Base-by-base conservation (phyloP, 495 filamentous ascomycete species). In the Thermothielavioides terrestris region DNA sequence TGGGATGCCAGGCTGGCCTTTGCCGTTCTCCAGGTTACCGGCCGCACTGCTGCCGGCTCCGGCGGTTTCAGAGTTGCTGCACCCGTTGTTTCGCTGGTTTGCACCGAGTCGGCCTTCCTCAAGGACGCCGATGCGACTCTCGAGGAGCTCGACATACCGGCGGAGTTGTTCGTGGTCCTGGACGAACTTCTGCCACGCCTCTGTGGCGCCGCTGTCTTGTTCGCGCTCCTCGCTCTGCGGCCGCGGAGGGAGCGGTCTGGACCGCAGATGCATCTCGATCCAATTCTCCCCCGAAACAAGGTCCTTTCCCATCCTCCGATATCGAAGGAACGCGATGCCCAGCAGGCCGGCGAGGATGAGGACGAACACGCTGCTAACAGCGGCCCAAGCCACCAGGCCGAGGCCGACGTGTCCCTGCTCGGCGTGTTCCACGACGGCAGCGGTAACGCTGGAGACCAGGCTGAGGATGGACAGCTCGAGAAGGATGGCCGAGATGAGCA, bases 221-320 rank as follows among this genome's bases (percentile, higher is more conserved):
- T 41, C 35, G 35, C 21, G n/a, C 7, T 45, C 43, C 12, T 46
- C 42, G n/a, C 14, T 18, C 25, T 9, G 26, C 3, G 56, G 56
- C 22, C 31, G 56, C 0, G 52, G 37, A 17, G 56, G 56, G 1
- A 58, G 35, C 14, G 52, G 37, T 5, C 52, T 11, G 10, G 42
- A 36, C 15, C 48, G 56, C 11, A 40, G 43, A 1, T 55, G 47
- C 56, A 59, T 53, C 28, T 59, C 53, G 26, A 60, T 60, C 58
- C 58, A 60, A 3, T 8, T 25, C 26, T 59, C 55, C 0, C 35
- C 44, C n/a, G 34, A 44, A 10, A 36, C 36, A 4, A 48, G 2
- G 11, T 49, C 26, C 25, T 47, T 35, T 7, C 23, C 26, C 22
- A 32, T 21, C 22, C 39, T 44, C 18, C 49, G 49, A 30, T 49